Evolutionary conservation across 78 protist species (phyloP).

Genomic region (Dictyostelium intermedium): DNA sequence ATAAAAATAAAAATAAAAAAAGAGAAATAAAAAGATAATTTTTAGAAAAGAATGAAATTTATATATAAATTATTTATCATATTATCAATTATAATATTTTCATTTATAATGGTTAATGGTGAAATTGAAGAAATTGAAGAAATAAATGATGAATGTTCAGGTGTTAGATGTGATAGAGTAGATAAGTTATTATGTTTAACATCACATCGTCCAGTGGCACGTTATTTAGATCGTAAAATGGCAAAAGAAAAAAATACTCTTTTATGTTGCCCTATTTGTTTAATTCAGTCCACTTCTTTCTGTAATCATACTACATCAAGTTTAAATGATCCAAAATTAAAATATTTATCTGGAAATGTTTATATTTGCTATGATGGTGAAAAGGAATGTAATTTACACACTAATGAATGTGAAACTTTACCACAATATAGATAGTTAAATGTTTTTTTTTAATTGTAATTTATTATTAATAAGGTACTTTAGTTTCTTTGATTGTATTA

Average conservation of each 20-base stretch:
- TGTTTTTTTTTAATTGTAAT: not conserved
- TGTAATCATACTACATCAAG: not conserved
- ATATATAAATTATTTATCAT: not conserved
- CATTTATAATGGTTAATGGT: not conserved
- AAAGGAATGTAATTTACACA: not conserved
- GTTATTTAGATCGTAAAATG: not conserved
- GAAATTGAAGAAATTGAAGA: not conserved
- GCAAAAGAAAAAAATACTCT: not conserved
- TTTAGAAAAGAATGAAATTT: not conserved
- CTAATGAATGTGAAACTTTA: not conserved
- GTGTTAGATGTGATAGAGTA: not conserved
- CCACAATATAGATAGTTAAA: not conserved
- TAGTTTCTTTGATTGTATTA: not conserved
- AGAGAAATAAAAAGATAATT: not conserved
- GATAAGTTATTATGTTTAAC: not conserved
- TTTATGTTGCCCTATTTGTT: conserved; percentile 10
- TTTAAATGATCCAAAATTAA: not conserved
- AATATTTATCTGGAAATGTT: not conserved
- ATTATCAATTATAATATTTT: not conserved
- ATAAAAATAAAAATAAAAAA: not conserved
- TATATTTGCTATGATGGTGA: not conserved
- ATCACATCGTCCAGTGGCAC: not conserved
- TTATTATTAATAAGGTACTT: not conserved
- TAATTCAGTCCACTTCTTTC: not conserved
- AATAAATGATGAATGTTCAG: not conserved